Percentiles rank a stretch among this genome's conserved stretches.
These are phyloP conservation scores for Microcera coccophila DNA, from an alignment of 2,329 filamentous ascomycete species.

Conservation along the genomic window DNA sequence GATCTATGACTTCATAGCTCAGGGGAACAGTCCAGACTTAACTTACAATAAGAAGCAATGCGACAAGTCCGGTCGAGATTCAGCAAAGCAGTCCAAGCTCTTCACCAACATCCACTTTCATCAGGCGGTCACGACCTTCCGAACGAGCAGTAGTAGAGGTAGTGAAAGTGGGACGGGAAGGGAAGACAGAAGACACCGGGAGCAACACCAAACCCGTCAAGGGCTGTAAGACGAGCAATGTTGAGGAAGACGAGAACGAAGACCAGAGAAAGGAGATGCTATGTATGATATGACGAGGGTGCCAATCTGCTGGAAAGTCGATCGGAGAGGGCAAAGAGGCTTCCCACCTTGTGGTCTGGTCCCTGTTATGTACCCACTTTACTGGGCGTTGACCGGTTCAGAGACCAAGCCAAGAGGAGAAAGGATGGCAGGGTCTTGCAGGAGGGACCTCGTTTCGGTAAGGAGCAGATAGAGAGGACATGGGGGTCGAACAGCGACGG, in stretches of 20 bases:
- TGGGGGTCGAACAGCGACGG: neutral
- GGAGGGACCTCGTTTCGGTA: neutral
- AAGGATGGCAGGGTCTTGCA: neutral
- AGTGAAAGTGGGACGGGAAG: slow-evolving; percentile 5
- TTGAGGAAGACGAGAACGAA: slow-evolving; percentile 7
- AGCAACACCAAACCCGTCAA: slow-evolving; percentile 24
- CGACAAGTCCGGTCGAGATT: slow-evolving; percentile 7
- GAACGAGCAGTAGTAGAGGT: slow-evolving; percentile 5
- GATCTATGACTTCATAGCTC: slow-evolving; percentile 8
- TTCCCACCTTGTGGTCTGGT: too few species aligned
- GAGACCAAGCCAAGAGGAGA: neutral
- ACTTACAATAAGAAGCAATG: slow-evolving; percentile 18
- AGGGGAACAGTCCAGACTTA: slow-evolving; percentile 11
- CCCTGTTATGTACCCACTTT: slow-evolving; percentile 25
- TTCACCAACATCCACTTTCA: slow-evolving; percentile 12
- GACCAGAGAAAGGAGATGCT: slow-evolving; percentile 15
- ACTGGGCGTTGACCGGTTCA: neutral
- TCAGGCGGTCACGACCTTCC: slow-evolving; percentile 20
- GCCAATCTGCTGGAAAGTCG: slow-evolving; percentile 17
- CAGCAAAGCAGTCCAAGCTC: slow-evolving; percentile 14
- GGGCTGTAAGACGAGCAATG: slow-evolving; percentile 14
- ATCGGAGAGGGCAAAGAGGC: slow-evolving; percentile 24
- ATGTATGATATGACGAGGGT: slow-evolving; percentile 15
- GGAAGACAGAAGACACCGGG: slow-evolving; percentile 14
- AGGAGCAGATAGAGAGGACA: neutral